Base-by-base conservation (phyloP, 768 basidiomycete genomes). In the Amanita subjunquillea region DNA sequence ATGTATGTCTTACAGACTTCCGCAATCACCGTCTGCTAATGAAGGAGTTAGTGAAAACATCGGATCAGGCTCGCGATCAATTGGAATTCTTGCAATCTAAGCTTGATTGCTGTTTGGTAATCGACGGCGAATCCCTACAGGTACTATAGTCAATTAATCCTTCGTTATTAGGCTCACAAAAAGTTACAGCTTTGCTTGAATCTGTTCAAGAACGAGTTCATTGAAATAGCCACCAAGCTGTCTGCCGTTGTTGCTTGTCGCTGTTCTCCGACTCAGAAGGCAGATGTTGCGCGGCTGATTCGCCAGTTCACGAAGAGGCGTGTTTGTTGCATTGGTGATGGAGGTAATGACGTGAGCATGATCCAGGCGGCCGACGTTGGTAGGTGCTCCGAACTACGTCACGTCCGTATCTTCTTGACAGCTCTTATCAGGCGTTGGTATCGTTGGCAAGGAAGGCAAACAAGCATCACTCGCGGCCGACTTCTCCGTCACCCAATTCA, bases 271-370 rank as follows among this genome's bases (percentile, higher is more conserved):
- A 98, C 95, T 0, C 96, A 98, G 69, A 99, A 99, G 67, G 96
- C 96, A 8, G 95, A 98, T 63, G 91, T 99, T 3, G 95, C 96
- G 0, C 80, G 91, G 3, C 72, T 99, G 34, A 98, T 99, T 56
- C 85, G 96, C 6, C 74, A 78, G 15, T 83, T 85, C 63, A 96
- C 95, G 2, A 87, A 83, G 69, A 98, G 97, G 67, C 82, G 95
- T 0, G 95, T 99, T 0, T 98, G 95, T 66, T 98, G 96, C 63
- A 98, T 98, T 54, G 96, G 96, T 2, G 96, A 99, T 69, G 96
- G 96, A 32, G 96, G 96, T 3, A 99, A 99, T 65, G 96, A 99
- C 64, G 96, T 99, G 56, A 92, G 90, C 65, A 99, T 99, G 96
- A 99, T 99, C 56, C 96, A 98, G 63, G 96, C 96, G 1, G 96